Evolutionary conservation across 2,329 filamentous ascomycete genomes (phyloP).

Genomic region (Capronia americana): DNA sequence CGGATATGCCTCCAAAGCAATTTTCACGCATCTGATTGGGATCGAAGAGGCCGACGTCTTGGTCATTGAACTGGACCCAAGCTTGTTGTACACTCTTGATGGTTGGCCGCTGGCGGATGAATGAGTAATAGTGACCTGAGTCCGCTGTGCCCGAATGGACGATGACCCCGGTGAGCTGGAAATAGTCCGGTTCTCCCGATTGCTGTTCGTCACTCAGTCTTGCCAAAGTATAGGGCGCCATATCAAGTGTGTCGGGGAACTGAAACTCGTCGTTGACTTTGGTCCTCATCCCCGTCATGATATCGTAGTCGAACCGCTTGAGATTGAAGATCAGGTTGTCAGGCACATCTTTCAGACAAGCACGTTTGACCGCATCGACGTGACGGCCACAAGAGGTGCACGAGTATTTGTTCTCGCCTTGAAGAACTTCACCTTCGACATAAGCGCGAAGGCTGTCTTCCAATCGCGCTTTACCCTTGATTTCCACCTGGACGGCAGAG

Average conservation of each 20-base stretch:
- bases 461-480: slow-evolving; percentile 85
- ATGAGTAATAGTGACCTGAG: slow-evolving; percentile 97
- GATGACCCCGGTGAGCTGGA: slow-evolving; percentile 92
- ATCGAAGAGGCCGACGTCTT: slow-evolving; percentile 78
- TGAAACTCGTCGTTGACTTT: slow-evolving; percentile 97
- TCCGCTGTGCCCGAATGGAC: slow-evolving; percentile 93
- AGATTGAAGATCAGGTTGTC: slow-evolving; percentile 95
- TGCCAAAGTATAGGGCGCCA: slow-evolving; percentile 89
- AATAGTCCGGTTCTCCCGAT: slow-evolving; percentile 71
- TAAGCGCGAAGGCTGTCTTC: slow-evolving; percentile 92
- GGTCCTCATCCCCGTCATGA: slow-evolving; percentile 73
- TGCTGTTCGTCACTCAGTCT: slow-evolving; percentile 70
- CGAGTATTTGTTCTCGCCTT: slow-evolving; percentile 98
- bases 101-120: slow-evolving; percentile 78
- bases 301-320: slow-evolving; percentile 64
- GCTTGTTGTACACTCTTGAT: slow-evolving; percentile 52
- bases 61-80: slow-evolving; percentile 96
- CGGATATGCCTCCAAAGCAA: slow-evolving; percentile 78
- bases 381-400: slow-evolving; percentile 87
- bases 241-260: slow-evolving; percentile 82
- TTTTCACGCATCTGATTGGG: slow-evolving; percentile 72
- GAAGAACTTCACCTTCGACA: slow-evolving; percentile 94
- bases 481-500: slow-evolving; percentile 93
- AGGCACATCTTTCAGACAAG: slow-evolving; percentile 89
- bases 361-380: slow-evolving; percentile 91